These are phyloP conservation scores for Huiozyma sinensis DNA, from an alignment of 805 yeast species.

Conservation along the genomic window DNA sequence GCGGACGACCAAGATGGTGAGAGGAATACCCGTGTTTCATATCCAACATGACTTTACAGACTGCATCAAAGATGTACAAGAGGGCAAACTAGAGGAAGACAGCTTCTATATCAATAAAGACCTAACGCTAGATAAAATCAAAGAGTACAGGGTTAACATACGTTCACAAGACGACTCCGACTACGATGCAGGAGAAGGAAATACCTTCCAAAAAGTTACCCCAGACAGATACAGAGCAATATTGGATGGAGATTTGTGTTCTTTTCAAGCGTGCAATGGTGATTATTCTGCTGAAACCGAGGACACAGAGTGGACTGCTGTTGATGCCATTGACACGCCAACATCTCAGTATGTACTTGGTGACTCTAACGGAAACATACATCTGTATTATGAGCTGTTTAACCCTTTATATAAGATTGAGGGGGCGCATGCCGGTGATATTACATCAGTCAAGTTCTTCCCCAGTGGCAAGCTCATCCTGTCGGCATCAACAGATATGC, in stretches of 20 bases:
- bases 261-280: constrained; percentile 5
- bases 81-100: constrained; percentile 14
- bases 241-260: constrained; percentile 7
- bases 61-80: constrained; percentile 31
- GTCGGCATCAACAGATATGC: constrained; percentile 49
- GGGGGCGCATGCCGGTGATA: constrained; percentile 42
- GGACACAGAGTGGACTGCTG: constrained; percentile 19
- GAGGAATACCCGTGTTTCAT: constrained; percentile 10
- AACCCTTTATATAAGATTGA: constrained; percentile 7
- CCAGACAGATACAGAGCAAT: constrained; percentile 8
- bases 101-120: constrained; percentile 37
- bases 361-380: constrained; percentile 26
- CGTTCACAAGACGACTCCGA: constrained; percentile 8
- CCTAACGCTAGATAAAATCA: constrained; percentile 12
- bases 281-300: background rate
- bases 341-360: constrained; percentile 26
- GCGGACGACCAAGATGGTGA: background rate
- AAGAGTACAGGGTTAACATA: constrained; percentile 25
- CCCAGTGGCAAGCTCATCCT: constrained; percentile 56
- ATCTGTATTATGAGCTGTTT: constrained; percentile 12
- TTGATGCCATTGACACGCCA: constrained; percentile 28
- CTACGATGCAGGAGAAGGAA: constrained; percentile 10
- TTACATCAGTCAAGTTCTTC: constrained; percentile 39
- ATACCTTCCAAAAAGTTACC: constrained; percentile 4
- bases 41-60: constrained; percentile 39